Evolutionary conservation across 2,329 filamentous ascomycete species (phyloP), one percentile per base, ranked within the genome.

Genomic region (Colletotrichum lindemuthianum): DNA sequence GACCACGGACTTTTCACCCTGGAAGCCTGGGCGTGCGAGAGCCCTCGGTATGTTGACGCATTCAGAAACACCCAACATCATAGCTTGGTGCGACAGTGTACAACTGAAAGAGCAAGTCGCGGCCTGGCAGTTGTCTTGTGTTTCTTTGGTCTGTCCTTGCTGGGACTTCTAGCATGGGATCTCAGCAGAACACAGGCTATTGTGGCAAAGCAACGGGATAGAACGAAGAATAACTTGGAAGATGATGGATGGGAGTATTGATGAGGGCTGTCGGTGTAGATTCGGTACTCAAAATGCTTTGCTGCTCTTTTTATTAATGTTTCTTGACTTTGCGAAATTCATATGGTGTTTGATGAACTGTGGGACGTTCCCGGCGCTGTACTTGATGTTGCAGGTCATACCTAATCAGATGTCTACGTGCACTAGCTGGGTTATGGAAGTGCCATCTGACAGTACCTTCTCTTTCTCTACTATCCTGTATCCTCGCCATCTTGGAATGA

Each of bases 381-480:
- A 24, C 24, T 24, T 24, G 24, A 24, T 4, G 24, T 24, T 24
- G 24, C 24, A 24, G 24, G 24, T 24, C 24, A 24, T 4, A 10
- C 8, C 4, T 8, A 13, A 8, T 45, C 43, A 45, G n/a, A 9
- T n/a, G n/a, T 16, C 13, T 6, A 45, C 44, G 43, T 76, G 76
- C 16, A 82, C 73, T 8, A 92, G 77, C 65, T 82, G 86, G 0
- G 87, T 92, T 55, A 92, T 83, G 1, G 81, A 84, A 1, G 88
- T 92, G 0, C 90, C 90, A 74, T 93, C 90, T 24, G 81, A 79
- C 16, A 93, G 74, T 0, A 87, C 77, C 41, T 85, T 84, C 3
- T 78, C 79, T 60, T 85, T 81, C 69, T 92, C 89, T 69, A 90
- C 87, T 2, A 92, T 75, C 12, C 73, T 82, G 71, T 91, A 91